Conservation (phyloP, 345 rosid genomes). For the Arabis alpina region DNA sequence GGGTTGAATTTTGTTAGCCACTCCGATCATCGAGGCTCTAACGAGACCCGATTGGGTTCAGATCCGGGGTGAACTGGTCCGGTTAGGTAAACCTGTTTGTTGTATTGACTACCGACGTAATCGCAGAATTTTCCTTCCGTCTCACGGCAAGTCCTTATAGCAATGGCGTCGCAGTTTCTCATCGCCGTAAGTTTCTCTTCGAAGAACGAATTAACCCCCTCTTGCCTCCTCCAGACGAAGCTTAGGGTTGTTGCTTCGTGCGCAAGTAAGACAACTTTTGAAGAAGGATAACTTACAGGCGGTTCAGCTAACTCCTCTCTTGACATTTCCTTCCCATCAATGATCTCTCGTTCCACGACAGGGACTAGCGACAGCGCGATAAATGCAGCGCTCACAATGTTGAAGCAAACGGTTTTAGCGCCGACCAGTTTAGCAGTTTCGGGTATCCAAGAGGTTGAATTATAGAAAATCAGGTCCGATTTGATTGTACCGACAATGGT, state of each 20-base stretch:
- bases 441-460: slow-evolving; percentile 64
- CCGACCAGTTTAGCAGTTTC: slow-evolving; percentile 53
- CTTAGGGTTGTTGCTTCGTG: slow-evolving; percentile 50
- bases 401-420: slow-evolving; percentile 59
- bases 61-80: slow-evolving; percentile 60
- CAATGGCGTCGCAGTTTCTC: slow-evolving; percentile 58
- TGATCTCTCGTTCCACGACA: slow-evolving; percentile 47
- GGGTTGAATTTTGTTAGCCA: slow-evolving; percentile 60
- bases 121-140: slow-evolving; percentile 63
- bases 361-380: slow-evolving; percentile 67
- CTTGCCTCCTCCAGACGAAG: slow-evolving; percentile 54
- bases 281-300: slow-evolving; percentile 70
- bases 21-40: slow-evolving; percentile 58
- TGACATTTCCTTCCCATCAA: slow-evolving; percentile 41
- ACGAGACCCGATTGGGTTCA: slow-evolving; percentile 2
- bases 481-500: slow-evolving; percentile 32
- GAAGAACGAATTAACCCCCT: slow-evolving; percentile 57
- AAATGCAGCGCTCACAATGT: slow-evolving; percentile 56
- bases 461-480: slow-evolving; percentile 61
- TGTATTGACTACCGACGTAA: slow-evolving; percentile 57
- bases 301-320: slow-evolving; percentile 53
- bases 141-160: slow-evolving; percentile 74
- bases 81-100: slow-evolving; percentile 53
- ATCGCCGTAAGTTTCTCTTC: slow-evolving; percentile 49
- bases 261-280: slow-evolving; percentile 48